A percentile compares a stretch with the other conserved stretches of the same genome.
Conservation (phyloP, 176 grass and related monocot species). For the Musa itinerans region DNA sequence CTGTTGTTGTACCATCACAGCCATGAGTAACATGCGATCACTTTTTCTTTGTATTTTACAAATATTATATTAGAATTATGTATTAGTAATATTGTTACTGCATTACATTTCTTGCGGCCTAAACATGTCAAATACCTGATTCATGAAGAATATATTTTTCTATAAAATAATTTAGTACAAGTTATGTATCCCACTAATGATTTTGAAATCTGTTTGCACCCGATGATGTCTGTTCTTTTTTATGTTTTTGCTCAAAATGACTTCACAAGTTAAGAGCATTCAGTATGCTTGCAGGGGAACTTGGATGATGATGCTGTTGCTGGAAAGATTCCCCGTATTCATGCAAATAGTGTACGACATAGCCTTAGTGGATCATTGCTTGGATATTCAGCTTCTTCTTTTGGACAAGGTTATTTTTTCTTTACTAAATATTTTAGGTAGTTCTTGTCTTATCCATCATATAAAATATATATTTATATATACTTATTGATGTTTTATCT, state of each 20-base stretch:
- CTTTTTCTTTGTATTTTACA: too few relatives aligned
- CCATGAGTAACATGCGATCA: too few relatives aligned
- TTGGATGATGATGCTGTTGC: neutral
- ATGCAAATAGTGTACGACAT: neutral
- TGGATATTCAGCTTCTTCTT: constrained; percentile 7
- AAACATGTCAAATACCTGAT: too few relatives aligned
- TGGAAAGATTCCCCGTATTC: neutral
- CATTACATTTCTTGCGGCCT: too few relatives aligned
- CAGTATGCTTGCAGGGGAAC: neutral
- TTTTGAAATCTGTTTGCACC: neutral
- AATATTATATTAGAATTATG: too few relatives aligned
- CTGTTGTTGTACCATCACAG: too few relatives aligned
- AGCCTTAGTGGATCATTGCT: neutral
- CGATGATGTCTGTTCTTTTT: neutral
- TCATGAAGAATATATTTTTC: too few relatives aligned
- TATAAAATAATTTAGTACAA: too few relatives aligned
- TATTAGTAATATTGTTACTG: too few relatives aligned
- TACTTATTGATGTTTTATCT: neutral
- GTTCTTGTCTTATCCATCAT: neutral
- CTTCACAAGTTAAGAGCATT: neutral
- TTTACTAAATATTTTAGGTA: neutral
- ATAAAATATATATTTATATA: too few relatives aligned
- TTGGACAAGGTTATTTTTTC: constrained; percentile 27
- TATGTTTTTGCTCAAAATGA: neutral
- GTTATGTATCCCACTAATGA: too few relatives aligned